Evolutionary conservation across 1,139 yeast genomes (phyloP).

Genomic region (Suhomyces bribrorum): DNA sequence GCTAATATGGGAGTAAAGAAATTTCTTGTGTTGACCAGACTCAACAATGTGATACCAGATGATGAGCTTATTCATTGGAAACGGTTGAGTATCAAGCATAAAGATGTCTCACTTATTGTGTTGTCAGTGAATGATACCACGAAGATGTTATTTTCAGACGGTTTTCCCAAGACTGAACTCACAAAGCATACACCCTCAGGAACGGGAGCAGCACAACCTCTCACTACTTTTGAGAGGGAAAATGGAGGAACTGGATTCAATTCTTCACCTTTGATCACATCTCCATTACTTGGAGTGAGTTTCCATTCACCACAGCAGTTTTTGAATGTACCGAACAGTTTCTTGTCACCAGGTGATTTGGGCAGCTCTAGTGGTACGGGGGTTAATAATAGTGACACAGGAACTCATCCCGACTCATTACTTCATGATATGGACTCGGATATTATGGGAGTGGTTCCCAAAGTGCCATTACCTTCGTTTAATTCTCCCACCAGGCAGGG

Average conservation of each 20-base stretch:
- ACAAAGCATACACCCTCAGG: neutral
- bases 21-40: constrained; percentile 65
- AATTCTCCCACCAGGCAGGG: constrained; percentile 73
- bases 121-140: constrained; percentile 71
- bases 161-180: constrained; percentile 8
- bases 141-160: constrained; percentile 48
- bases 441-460: constrained; percentile 64
- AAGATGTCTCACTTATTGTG: constrained; percentile 67
- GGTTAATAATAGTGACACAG: constrained; percentile 3
- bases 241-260: constrained; percentile 6
- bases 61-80: constrained; percentile 81
- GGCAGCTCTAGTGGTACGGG: constrained; percentile 10
- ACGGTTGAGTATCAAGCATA: constrained; percentile 58
- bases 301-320: constrained; percentile 46
- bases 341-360: constrained; percentile 35
- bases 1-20: constrained; percentile 45
- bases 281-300: constrained; percentile 34
- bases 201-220: neutral
- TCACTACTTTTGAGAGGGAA: constrained; percentile 3
- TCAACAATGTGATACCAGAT: constrained; percentile 73
- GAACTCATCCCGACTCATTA: constrained; percentile 34
- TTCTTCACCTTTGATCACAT: constrained; percentile 30
- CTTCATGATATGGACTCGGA: constrained; percentile 56
- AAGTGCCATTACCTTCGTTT: constrained; percentile 61
- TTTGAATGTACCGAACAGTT: constrained; percentile 35